Conservation (phyloP, 768 basidiomycete genomes). For the Mycena kentingensis region DNA sequence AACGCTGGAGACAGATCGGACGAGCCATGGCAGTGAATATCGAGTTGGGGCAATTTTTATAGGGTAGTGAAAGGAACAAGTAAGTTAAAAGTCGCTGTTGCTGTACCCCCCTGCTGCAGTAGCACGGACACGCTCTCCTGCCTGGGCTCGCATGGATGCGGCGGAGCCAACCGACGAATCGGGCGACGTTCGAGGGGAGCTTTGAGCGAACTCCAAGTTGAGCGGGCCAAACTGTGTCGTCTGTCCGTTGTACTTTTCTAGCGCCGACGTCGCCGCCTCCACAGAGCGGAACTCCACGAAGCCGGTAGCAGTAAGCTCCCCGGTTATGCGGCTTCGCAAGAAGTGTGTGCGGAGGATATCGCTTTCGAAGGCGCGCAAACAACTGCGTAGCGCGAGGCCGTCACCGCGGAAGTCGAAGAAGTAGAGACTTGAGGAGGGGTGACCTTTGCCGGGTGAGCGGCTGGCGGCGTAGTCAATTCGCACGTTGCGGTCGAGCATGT, state of each 20-base stretch:
- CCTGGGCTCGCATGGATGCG: too few relatives aligned
- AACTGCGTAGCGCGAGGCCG: constrained; percentile 28
- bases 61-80: too few relatives aligned
- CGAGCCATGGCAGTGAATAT: too few relatives aligned
- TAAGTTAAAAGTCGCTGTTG: too few relatives aligned
- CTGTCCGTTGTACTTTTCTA: constrained; percentile 43
- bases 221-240: constrained; percentile 40
- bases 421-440: constrained; percentile 35
- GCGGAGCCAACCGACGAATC: background rate
- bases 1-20: too few relatives aligned
- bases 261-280: constrained; percentile 50
- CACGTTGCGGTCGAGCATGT: constrained; percentile 48
- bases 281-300: constrained; percentile 56
- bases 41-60: too few relatives aligned
- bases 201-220: constrained; percentile 42
- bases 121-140: too few relatives aligned
- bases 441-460: background rate
- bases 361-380: constrained; percentile 28
- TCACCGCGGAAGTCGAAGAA: constrained; percentile 29
- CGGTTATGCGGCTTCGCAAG: constrained; percentile 35
- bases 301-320: constrained; percentile 36
- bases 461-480: constrained; percentile 41
- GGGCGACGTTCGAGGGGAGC: background rate
- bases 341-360: constrained; percentile 19
- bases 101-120: too few relatives aligned